Evolutionary conservation across 345 rosid species (phyloP).

Genomic region (Pistacia vera): DNA sequence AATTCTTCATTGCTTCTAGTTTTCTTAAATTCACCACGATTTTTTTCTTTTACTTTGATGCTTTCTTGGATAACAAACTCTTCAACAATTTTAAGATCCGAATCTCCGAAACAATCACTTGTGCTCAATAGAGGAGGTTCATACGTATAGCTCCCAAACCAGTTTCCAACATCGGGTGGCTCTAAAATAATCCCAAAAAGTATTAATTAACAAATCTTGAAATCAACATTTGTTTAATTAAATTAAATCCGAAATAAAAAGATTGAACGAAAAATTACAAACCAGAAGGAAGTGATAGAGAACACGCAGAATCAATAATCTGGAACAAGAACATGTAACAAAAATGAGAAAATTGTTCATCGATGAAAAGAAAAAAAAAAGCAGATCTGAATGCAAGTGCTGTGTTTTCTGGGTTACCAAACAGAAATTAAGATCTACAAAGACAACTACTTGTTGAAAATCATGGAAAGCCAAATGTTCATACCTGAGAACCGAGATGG

Average conservation of each 20-base stretch:
- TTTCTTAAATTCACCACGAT: slow-evolving; percentile 8
- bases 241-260: neutral
- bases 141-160: slow-evolving; percentile 65
- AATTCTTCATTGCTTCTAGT: slow-evolving; percentile 18
- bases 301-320: slow-evolving; percentile 18
- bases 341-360: neutral
- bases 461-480: neutral
- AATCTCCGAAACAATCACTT: slow-evolving; percentile 24
- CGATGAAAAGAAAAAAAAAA: neutral
- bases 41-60: neutral
- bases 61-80: slow-evolving; percentile 11
- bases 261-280: neutral
- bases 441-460: neutral
- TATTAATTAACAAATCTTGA: too few relatives aligned
- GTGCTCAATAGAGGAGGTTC: slow-evolving; percentile 50
- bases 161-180: slow-evolving; percentile 60
- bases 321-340: neutral
- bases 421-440: neutral
- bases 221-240: neutral
- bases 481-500: slow-evolving; percentile 16
- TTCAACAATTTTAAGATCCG: slow-evolving; percentile 13
- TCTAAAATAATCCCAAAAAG: slow-evolving; percentile 33
- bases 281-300: slow-evolving; percentile 35
- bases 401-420: neutral
- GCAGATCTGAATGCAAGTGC: neutral